Conservation (phyloP, 1,284 basidiomycete species). For the Rhodotorula sp. region DNA sequence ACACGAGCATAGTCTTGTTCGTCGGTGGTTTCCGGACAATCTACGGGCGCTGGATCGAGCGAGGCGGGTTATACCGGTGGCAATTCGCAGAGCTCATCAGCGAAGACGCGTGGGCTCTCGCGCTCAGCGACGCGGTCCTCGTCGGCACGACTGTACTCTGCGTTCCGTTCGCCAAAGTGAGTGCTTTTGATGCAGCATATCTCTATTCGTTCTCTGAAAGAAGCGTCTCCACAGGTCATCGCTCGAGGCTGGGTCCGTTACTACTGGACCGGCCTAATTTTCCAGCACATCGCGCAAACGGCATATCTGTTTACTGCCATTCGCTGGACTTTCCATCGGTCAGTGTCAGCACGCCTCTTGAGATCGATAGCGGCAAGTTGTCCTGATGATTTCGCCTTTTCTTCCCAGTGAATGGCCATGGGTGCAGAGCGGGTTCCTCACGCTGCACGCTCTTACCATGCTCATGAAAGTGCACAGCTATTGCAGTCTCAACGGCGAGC, state of each 20-base stretch:
- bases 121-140: constrained; percentile 77
- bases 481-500: constrained; percentile 80
- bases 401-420: constrained; percentile 80
- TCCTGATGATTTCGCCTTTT: too few species aligned
- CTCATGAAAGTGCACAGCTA: constrained; percentile 98
- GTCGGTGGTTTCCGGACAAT: constrained; percentile 75
- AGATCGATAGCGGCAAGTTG: too few species aligned
- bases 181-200: neutral
- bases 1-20: constrained; percentile 57
- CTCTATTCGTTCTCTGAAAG: neutral
- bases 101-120: constrained; percentile 76
- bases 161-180: constrained; percentile 76
- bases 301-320: constrained; percentile 66
- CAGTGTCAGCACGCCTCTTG: neutral
- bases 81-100: constrained; percentile 86
- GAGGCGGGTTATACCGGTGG: constrained; percentile 68
- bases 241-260: constrained; percentile 75
- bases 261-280: constrained; percentile 65
- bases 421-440: constrained; percentile 67
- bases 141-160: constrained; percentile 70
- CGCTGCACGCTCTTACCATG: constrained; percentile 63
- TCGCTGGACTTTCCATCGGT: constrained; percentile 78
- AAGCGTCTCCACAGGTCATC: constrained; percentile 48
- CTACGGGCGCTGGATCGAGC: constrained; percentile 67
- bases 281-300: constrained; percentile 78